Evolutionary conservation across 2,329 filamentous ascomycete species (phyloP), one percentile per base, ranked within the genome.

Genomic region (Biscogniauxia sp.): DNA sequence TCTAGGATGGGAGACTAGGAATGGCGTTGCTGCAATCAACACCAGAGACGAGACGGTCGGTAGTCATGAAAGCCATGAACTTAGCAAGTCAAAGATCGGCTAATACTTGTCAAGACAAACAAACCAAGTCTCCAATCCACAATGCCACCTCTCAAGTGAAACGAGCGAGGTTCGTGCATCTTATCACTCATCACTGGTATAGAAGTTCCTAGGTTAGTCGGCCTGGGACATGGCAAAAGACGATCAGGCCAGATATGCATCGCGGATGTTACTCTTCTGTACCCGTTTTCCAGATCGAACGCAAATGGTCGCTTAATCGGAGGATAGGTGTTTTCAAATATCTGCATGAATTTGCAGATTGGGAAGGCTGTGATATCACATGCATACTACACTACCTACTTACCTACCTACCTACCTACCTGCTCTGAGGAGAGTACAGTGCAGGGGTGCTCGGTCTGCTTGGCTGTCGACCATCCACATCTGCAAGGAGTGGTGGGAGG

Each of bases 401-500:
- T n/a, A n/a, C n/a, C n/a, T n/a, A n/a, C n/a, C n/a, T n/a, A n/a
- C n/a, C n/a, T n/a, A n/a, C n/a, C n/a, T n/a, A n/a, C n/a, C n/a
- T 28, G 26, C 26, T 28, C 9, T 28, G 26, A 28, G 13, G 37
- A 17, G 13, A 17, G 11, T 13, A 45, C 28, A 45, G 37, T n/a
- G 54, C 61, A 66, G 53, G 63, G 63, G 56, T 55, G 51, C 32
- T 32, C 28, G 25, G 37, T 23, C 20, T 54, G n/a, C 25, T 23
- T 19, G 53, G 20, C 20, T 52, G 64, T 49, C 41, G 37, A 56
- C 20, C 58, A 63, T 63, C 57, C 62, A 56, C 59, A 61, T 56
- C 58, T 62, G 57, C 57, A 64, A 59, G 60, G 61, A 61, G 64
- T 62, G 28, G 53, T 53, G 50, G 51, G 32, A 57, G 45, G 57